Evolutionary conservation across 345 rosid species (phyloP), one percentile per base, ranked within the genome.

Genomic region (Arabis alpina): DNA sequence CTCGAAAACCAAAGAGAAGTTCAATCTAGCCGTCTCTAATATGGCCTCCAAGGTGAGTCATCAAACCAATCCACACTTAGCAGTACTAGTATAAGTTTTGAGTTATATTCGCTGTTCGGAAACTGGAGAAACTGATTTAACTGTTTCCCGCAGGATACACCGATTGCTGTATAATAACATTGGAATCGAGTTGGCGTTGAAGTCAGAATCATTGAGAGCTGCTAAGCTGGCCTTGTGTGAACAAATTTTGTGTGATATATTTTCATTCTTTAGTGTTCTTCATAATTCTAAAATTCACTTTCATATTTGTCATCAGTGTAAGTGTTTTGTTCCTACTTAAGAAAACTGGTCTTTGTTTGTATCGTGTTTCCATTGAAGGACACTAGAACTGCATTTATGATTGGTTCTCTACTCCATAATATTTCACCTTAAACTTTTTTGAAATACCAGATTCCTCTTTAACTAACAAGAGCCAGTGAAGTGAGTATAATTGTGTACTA

Each of bases 1-100:
- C 51, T 74, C 91, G 15, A 94, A 91, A 87, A 89, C 99, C 24
- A 81, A 78, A 80, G 97, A 91, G 76, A 94, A 91, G 83, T 85
- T 89, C 70, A 83, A 82, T 73, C 40, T 86, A 47, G 95, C 99
- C 49, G 85, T 88, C 66, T 86, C 97, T 27, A 89, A 94, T 80
- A 76, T 94, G 80, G 80, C 88, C 48, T 75, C 98, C 66, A 89
- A 89, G 23, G 23, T n/a, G n/a, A n/a, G n/a, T n/a, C n/a, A n/a
- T n/a, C n/a, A n/a, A n/a, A n/a, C n/a, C n/a, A n/a, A n/a, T n/a
- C n/a, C n/a, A n/a, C n/a, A n/a, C 59, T 49, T 39, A 8, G 32
- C 27, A 15, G 50, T 14, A 56, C 48, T 37, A 24, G 36, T 66
- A 19, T 19, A 19, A 41, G 49, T 36, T 52, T 11, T 67, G 48